Base-by-base conservation (phyloP, 73 alveolate species). In the Stentor coeruleus region DNA sequence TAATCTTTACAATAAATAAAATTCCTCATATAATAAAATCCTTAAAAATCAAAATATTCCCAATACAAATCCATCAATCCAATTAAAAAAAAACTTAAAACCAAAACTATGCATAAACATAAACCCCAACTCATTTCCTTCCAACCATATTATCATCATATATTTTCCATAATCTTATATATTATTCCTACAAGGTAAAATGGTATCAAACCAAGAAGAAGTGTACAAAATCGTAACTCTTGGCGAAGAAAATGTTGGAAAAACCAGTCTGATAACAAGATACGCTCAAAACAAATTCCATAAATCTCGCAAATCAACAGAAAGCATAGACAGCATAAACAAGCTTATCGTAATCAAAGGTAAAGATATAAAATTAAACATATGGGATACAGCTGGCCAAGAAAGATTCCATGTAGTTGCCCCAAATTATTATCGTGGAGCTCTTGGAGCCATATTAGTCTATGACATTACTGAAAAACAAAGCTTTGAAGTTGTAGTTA, bases 351-450 rank as follows among this genome's bases (percentile, higher is more conserved):
- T 11, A 66, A 40, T 66, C 14, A 14, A 28, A 1, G 39, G 33
- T 33, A 20, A 33, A 66, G 39, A 66, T 1, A 66, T 66, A 20
- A 35, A 6, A 0, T 66, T 75, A n/a, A 35, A 75, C 38, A 20
- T 75, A 20, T 75, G 83, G 83, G 83, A 75, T 38, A 75, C 83
- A 0, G 83, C 74, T n/a, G 83, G 83, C 0, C 15, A 15, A 14
- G 83, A 75, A 33, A 75, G 33, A 2, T 75, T n/a, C 38, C 59
- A 66, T 1, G 35, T 36, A 2, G 26, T 75, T 0, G 83, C 91
- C n/a, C 92, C 96, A 33, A 77, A 84, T 58, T 91, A 90, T 73
- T 86, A 90, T 42, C 85, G 91, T 66, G 89, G 90, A 38, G 94
- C 90, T 6, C 86, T 84, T 58, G 95, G 92, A 11, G 94, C 88